Percentiles rank a stretch among this genome's conserved stretches.
These are phyloP conservation scores for Antitrichia curtipendula DNA, from an alignment of 225 moss, liverwort and hornwort genomes.

Conservation along the genomic window DNA sequence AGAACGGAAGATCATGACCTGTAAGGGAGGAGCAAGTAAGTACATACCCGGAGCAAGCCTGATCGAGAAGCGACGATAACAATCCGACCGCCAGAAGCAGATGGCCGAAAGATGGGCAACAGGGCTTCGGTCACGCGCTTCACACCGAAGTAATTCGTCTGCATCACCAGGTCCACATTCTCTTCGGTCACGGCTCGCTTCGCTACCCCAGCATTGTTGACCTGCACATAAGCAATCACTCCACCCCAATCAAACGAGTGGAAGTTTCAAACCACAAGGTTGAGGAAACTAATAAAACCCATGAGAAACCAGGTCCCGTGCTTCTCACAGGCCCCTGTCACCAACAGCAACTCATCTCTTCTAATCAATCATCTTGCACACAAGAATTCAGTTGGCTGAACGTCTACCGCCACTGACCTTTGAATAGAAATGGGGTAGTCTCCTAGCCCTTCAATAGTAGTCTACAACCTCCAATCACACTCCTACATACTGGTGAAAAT, in stretches of 20 bases:
- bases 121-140: constrained; percentile 44
- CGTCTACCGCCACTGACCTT: not conserved
- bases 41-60: constrained; percentile 30
- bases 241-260: not conserved
- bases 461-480: not conserved
- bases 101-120: constrained; percentile 23
- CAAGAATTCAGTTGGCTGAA: not conserved
- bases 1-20: not conserved
- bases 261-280: not conserved
- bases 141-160: constrained; percentile 45
- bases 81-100: constrained; percentile 18
- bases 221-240: not conserved
- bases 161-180: constrained; percentile 31
- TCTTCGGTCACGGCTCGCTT: constrained; percentile 22
- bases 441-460: not conserved
- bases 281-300: not conserved
- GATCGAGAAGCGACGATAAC: constrained; percentile 19
- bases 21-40: not conserved
- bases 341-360: not conserved
- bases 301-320: not conserved
- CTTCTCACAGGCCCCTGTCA: not conserved
- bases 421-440: not conserved
- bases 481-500: not conserved
- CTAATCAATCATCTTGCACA: not conserved
- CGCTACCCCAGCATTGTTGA: constrained; percentile 42